Base-by-base conservation (phyloP, 805 yeast genomes). In the Kodamaea leandrae region DNA sequence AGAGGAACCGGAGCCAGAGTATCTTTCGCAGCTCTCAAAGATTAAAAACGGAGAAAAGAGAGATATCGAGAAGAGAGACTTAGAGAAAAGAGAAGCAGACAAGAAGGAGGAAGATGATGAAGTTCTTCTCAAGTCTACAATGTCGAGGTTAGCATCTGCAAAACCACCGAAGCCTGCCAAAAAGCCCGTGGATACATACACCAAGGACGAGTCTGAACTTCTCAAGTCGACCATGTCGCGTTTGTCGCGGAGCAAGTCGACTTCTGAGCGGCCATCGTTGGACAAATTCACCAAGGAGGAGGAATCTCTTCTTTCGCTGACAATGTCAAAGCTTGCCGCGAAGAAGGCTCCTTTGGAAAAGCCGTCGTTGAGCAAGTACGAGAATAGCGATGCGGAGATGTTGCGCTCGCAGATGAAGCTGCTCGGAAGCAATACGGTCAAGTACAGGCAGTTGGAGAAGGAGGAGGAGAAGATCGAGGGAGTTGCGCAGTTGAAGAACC, bases 371-470 rank as follows among this genome's bases (percentile, higher is more conserved):
- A 45, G 45, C 6, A 46, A 45, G 13, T 61, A 56, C 39, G 53
- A 54, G 36, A 41, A 40, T 10, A 41, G 42, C 21, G 67, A 63
- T 28, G 40, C 57, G 4, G 55, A 56, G 34, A 39, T 47, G 5
- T 48, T 63, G 37, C 43, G 51, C 33, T 28, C 52, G 2, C 66
- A 62, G 37, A 49, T 61, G 49, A 49, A 47, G 26, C 56, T 48
- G 42, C 45, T 63, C 29, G 60, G 53, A 7, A 27, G 37, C 18
- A 42, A 37, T 8, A 33, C 33, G 4, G 25, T 28, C n/a, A 33
- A 30, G 15, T 36, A 29, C 17, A 32, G 32, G 10, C 42, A 44
- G 12, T 12, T 39, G 12, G 42, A 42, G 7, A 35, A 42, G 26
- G 28, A 37, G 19, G 48, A 45, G 4, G 43, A 39, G 6, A 14